These are phyloP conservation scores for Epichloe aotearoae DNA, from an alignment of 2,329 filamentous ascomycete genomes.

Conservation along the genomic window DNA sequence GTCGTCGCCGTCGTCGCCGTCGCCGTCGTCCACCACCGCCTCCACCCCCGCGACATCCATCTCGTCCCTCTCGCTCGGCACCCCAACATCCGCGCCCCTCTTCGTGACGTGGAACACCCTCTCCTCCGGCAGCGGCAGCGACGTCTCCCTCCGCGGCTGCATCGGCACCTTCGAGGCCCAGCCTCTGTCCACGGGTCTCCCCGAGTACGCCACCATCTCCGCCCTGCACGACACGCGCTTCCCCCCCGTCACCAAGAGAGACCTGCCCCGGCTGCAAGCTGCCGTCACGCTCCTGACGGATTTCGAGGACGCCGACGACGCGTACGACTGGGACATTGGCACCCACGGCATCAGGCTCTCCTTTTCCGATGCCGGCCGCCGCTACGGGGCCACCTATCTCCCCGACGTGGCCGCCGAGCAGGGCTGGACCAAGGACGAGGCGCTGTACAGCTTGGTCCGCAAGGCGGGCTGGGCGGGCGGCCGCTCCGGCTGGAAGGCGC, in stretches of 20 bases:
- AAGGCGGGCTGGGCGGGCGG: constrained; percentile 89
- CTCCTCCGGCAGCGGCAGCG: constrained; percentile 17
- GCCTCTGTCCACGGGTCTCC: constrained; percentile 58
- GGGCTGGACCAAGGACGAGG: constrained; percentile 90
- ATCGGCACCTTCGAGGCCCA: constrained; percentile 87
- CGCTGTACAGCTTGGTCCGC: constrained; percentile 75
- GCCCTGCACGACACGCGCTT: constrained; percentile 52
- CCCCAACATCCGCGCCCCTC: constrained; percentile 49
- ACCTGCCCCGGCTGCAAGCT: constrained; percentile 47
- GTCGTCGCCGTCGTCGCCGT: constrained; percentile 26
- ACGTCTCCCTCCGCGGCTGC: constrained; percentile 66
- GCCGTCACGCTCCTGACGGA: constrained; percentile 73
- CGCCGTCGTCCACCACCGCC: constrained; percentile 30
- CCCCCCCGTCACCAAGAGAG: constrained; percentile 40
- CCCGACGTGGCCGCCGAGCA: constrained; percentile 87
- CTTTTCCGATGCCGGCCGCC: constrained; percentile 60
- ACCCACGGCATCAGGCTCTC: constrained; percentile 77
- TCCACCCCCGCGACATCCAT: constrained; percentile 33
- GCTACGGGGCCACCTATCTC: constrained; percentile 79
- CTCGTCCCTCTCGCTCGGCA: constrained; percentile 23
- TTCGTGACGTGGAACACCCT: constrained; percentile 93
- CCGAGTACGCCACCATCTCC: constrained; percentile 72
- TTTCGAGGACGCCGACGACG: constrained; percentile 62
- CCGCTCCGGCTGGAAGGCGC: constrained; percentile 64
- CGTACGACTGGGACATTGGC: constrained; percentile 78